Evolutionary conservation across 2,329 filamentous ascomycete species (phyloP).

Genomic region (Fusarium transvaalense): DNA sequence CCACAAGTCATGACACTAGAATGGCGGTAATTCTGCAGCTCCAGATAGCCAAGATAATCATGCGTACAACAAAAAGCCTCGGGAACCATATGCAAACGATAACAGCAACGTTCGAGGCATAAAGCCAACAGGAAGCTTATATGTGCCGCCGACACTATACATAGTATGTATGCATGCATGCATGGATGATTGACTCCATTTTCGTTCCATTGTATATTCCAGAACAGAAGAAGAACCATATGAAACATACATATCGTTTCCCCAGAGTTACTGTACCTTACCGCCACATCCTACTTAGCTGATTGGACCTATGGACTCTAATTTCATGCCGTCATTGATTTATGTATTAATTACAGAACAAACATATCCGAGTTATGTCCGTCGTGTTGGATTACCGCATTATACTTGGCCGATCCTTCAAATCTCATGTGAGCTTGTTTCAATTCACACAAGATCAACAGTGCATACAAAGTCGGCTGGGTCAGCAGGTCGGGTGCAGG

Average conservation of each 20-base stretch:
- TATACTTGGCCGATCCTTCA: constrained; percentile 2
- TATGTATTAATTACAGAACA: constrained; percentile 16
- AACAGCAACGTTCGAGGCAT: no score
- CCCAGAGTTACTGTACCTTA: constrained; percentile 5
- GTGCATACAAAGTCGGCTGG: not conserved
- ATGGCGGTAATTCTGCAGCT: not conserved
- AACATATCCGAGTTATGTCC: constrained; percentile 32
- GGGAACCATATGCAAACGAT: not conserved
- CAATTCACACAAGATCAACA: constrained; percentile 10
- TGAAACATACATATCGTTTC: constrained; percentile 23
- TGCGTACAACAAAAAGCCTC: not conserved
- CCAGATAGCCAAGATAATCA: not conserved
- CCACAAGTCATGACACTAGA: not conserved
- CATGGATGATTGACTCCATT: not conserved
- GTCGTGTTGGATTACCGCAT: constrained; percentile 11
- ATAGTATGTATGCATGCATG: not conserved
- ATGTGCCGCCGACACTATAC: not conserved
- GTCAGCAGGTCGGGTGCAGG: not conserved
- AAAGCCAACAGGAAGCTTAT: not conserved
- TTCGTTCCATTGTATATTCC: not conserved
- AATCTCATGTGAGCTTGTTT: constrained; percentile 3
- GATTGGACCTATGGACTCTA: constrained; percentile 16
- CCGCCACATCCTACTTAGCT: constrained; percentile 15
- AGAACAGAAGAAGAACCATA: constrained; percentile 19
- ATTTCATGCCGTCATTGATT: constrained; percentile 1